Conservation (phyloP, 345 rosid genomes). For the Eucalyptus regnans region DNA sequence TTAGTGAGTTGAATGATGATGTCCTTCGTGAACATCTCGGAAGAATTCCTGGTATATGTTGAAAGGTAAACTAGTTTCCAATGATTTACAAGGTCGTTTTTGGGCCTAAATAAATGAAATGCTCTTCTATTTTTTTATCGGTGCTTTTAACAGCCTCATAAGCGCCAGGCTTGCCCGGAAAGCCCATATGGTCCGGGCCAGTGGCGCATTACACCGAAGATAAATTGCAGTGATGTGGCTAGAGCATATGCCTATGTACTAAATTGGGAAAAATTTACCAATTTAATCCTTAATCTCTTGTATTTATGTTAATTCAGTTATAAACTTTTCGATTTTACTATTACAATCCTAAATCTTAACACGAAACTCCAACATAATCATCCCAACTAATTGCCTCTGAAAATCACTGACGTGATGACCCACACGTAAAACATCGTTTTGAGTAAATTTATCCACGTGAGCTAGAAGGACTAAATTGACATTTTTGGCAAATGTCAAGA, state of each 20-base stretch:
- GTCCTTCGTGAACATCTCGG: background rate
- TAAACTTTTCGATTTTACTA: background rate
- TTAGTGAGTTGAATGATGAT: background rate
- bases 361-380: accelerated
- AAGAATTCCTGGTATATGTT: background rate
- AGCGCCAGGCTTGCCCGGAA: background rate
- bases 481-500: background rate
- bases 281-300: background rate
- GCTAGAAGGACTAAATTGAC: background rate
- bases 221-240: background rate
- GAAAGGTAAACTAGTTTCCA: background rate
- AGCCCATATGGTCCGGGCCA: background rate
- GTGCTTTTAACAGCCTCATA: background rate
- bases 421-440: background rate
- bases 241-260: background rate
- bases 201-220: background rate
- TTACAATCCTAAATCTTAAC: background rate
- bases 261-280: background rate
- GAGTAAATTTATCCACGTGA: background rate
- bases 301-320: background rate
- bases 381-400: background rate
- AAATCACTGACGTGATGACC: accelerated
- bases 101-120: background rate
- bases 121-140: background rate
- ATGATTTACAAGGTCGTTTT: background rate